Percentiles rank a stretch among this genome's conserved stretches.
phyloP scores from a whole-genome alignment of 1,139 yeast genomes.

The Pichia sp. region DNA sequence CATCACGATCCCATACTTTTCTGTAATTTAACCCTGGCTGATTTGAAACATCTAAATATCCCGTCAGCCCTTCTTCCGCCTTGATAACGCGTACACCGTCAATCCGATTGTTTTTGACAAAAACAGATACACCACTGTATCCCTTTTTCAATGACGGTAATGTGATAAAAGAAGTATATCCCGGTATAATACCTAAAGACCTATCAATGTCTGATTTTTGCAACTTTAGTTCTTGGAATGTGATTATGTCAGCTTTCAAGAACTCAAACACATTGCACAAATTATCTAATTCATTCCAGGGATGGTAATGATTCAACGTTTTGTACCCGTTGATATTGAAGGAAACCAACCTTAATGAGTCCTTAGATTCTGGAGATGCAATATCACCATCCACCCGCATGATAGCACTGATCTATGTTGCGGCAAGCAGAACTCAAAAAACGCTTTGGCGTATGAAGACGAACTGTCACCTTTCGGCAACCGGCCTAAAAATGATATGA shows the following conservation, averaged over 20 bases:
- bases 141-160: constrained; percentile 66
- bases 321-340: constrained; percentile 85
- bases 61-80: constrained; percentile 92
- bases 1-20: constrained; percentile 9
- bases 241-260: constrained; percentile 65
- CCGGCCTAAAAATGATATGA: too few relatives aligned
- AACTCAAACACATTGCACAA: constrained; percentile 42
- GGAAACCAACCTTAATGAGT: constrained; percentile 27
- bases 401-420: too few relatives aligned
- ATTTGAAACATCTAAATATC: constrained; percentile 34
- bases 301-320: constrained; percentile 71
- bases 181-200: constrained; percentile 47
- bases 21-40: constrained; percentile 18
- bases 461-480: too few relatives aligned
- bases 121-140: constrained; percentile 87
- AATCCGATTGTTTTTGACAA: constrained; percentile 37
- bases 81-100: constrained; percentile 41
- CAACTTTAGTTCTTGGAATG: constrained; percentile 84
- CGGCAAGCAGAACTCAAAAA: too few relatives aligned
- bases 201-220: constrained; percentile 28
- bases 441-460: too few relatives aligned
- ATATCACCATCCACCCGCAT: constrained; percentile 6
- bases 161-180: constrained; percentile 59
- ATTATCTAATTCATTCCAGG: constrained; percentile 58
- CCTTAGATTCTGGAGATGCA: constrained; percentile 7